Base-by-base conservation (phyloP, 768 basidiomycete species). In the Obba rivulosa region DNA sequence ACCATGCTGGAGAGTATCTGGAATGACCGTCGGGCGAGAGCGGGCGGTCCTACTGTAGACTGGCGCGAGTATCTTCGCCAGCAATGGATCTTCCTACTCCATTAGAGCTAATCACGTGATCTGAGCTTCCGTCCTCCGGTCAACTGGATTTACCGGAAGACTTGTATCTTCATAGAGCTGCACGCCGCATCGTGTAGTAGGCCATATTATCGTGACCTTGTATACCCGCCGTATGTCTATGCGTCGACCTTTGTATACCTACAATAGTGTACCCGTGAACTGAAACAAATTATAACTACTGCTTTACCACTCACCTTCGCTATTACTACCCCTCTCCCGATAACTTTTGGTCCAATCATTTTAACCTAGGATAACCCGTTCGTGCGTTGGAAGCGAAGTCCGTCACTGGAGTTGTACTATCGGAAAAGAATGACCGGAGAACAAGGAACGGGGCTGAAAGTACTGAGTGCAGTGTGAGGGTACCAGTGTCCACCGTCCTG, bases 41-140 rank as follows among this genome's bases (percentile, higher is more conserved):
- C 51, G 41, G 51, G 51, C 23, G 46, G 34, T 17, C 31, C 47
- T 11, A 21, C 57, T 44, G 52, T 57, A 38, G 61, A 62, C 46
- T 64, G 62, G 62, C 61, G 62, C 20, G 51, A 53, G 52, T 25
- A 42, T 49, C 49, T 64, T 9, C 56, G 55, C 34, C 56, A 57
- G 43, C 50, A 56, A 24, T 60, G 58, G 46, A 59, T 43, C 48
- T 45, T 59, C 10, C 55, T 61, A 23, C 45, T 57, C 37, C 39
- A 52, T 17, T 61, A 50, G 36, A 11, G 11, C 36, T 2, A 11
- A n/a, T 21, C 37, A 13, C 23, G 14, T 34, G 10, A 13, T 8
- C 42, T 21, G 10, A n/a, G 9, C 20, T 21, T 8, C 3, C 24
- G 37, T 3, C 9, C 17, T 8, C 18, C 23, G 22, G 35, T 21